These are phyloP conservation scores for Metschnikowia koreensis DNA, from an alignment of 805 yeast species.

Conservation along the genomic window DNA sequence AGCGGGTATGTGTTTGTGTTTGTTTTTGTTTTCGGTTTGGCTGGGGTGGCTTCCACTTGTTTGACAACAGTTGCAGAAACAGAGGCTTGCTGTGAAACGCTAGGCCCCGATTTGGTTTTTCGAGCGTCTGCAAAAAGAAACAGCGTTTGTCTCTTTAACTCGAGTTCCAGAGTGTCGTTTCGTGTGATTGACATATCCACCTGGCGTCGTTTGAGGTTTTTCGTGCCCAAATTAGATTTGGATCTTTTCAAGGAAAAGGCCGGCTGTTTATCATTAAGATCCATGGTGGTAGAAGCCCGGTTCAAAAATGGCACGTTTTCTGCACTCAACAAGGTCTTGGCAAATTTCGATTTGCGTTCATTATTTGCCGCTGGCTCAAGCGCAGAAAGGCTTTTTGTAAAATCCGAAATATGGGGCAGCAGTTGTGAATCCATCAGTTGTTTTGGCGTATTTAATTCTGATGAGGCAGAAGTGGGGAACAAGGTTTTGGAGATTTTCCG, in stretches of 20 bases:
- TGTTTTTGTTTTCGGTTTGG: constrained; percentile 8
- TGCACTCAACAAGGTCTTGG: constrained; percentile 14
- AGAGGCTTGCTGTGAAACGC: not conserved
- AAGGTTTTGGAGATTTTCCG: constrained; percentile 9
- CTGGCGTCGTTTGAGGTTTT: constrained; percentile 37
- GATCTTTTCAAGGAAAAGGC: constrained; percentile 38
- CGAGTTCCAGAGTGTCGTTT: constrained; percentile 5
- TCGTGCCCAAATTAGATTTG: constrained; percentile 40
- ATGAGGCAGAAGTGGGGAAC: not conserved
- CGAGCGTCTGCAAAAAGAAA: constrained; percentile 31
- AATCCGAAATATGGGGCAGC: constrained; percentile 2
- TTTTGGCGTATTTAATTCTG: not conserved
- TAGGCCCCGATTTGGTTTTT: constrained; percentile 14
- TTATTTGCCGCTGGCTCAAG: not conserved
- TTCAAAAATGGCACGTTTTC: constrained; percentile 16
- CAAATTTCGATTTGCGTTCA: constrained; percentile 14
- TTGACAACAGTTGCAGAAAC: constrained; percentile 21
- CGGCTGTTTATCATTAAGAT: constrained; percentile 27
- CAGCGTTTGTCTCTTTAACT: constrained; percentile 13
- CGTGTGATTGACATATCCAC: constrained; percentile 33
- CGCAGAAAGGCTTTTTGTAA: constrained; percentile 3
- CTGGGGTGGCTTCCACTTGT: constrained; percentile 33
- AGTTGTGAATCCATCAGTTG: not conserved
- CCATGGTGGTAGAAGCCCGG: constrained; percentile 20
- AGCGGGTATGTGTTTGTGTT: too few species aligned